A percentile compares a stretch with the other conserved stretches of the same genome.
Conservation (phyloP, 2,329 filamentous ascomycete genomes). For the Pleurostoma richardsiae region DNA sequence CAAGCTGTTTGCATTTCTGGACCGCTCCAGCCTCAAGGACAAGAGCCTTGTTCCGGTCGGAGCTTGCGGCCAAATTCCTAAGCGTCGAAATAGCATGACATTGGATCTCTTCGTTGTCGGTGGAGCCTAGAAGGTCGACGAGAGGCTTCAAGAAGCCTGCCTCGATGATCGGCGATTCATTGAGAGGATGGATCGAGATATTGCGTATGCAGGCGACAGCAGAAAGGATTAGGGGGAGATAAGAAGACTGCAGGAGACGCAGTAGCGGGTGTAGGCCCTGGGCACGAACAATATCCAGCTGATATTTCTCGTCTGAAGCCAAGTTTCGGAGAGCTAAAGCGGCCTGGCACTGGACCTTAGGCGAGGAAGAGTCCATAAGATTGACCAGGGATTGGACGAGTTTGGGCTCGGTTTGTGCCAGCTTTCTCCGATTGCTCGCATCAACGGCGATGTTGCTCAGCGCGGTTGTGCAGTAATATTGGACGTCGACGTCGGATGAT, state of each 20-base stretch:
- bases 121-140: slow-evolving; percentile 89
- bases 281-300: slow-evolving; percentile 91
- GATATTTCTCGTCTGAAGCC: slow-evolving; percentile 97
- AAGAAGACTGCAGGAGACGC: slow-evolving; percentile 88
- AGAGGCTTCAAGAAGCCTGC: slow-evolving; percentile 91
- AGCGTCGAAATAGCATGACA: slow-evolving; percentile 97
- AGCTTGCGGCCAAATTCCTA: slow-evolving; percentile 91
- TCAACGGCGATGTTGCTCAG: slow-evolving; percentile 98
- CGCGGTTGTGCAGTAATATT: slow-evolving; percentile 98
- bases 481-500: slow-evolving; percentile 91
- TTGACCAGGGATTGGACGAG: slow-evolving; percentile 92
- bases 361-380: slow-evolving; percentile 94
- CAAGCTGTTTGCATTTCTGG: slow-evolving; percentile 96
- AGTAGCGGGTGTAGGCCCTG: slow-evolving; percentile 81
- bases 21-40: slow-evolving; percentile 94
- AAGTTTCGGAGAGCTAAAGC: slow-evolving; percentile 90
- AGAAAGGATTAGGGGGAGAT: slow-evolving; percentile 90
- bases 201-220: slow-evolving; percentile 98
- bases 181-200: slow-evolving; percentile 95
- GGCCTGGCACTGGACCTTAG: slow-evolving; percentile 97
- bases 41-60: slow-evolving; percentile 96
- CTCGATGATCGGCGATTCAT: slow-evolving; percentile 98
- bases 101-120: slow-evolving; percentile 97
- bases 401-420: slow-evolving; percentile 85
- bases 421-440: slow-evolving; percentile 79